phyloP scores from a whole-genome alignment of 164 flowering plant species.

The Malania oleifera region DNA sequence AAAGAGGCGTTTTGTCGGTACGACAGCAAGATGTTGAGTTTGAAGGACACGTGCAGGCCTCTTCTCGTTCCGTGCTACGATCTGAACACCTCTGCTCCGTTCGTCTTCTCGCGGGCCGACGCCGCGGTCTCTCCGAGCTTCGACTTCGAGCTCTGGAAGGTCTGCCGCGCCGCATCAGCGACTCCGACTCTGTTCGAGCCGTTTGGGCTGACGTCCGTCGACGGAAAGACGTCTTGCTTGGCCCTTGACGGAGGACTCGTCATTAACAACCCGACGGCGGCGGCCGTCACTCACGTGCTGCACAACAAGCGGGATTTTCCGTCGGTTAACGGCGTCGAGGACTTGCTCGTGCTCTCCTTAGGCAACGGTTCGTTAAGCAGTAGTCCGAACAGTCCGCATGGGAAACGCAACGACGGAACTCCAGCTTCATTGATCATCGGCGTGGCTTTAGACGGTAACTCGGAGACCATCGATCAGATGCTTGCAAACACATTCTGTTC shows the following conservation, averaged over 20 bases:
- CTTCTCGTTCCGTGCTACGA: conserved; percentile 53
- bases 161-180: conserved; percentile 48
- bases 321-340: conserved; percentile 21
- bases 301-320: conserved; percentile 31
- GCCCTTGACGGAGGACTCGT: conserved; percentile 24
- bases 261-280: conserved; percentile 30
- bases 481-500: no score
- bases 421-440: no score
- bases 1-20: conserved; percentile 18
- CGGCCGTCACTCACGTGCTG: conserved; percentile 29
- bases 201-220: conserved; percentile 16
- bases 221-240: conserved; percentile 16
- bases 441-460: no score
- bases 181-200: conserved; percentile 27
- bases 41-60: conserved; percentile 44
- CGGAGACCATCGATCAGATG: no score
- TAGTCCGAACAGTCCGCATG: no score
- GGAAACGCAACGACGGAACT: no score
- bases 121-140: conserved; percentile 41
- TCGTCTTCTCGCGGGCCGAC: conserved; percentile 54
- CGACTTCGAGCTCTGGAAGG: conserved; percentile 46
- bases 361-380: conserved; percentile 18
- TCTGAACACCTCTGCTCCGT: conserved; percentile 40
- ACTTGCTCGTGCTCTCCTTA: conserved; percentile 23
- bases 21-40: conserved; percentile 31